Conservation (phyloP, 768 basidiomycete species). For the Pleurotus tuoliensis region DNA sequence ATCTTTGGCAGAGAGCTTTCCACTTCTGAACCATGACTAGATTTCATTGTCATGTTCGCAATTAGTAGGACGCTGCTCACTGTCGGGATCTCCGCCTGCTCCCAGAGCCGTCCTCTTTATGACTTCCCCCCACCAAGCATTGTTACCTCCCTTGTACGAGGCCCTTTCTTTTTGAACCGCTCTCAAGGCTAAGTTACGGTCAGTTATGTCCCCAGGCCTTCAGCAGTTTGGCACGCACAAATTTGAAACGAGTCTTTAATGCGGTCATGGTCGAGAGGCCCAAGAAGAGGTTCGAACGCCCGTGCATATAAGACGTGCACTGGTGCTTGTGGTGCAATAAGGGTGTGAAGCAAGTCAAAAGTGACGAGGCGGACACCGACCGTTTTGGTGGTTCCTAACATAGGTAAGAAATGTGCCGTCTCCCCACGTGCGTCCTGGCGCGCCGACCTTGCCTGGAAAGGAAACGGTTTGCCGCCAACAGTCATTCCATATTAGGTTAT, state of each 20-base stretch:
- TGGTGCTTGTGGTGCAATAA: constrained; percentile 64
- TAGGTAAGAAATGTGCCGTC: too few relatives aligned
- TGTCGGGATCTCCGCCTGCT: constrained; percentile 60
- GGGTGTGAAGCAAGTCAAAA: constrained; percentile 79
- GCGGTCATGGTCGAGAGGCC: constrained; percentile 47
- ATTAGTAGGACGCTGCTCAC: constrained; percentile 26
- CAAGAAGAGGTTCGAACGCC: constrained; percentile 64
- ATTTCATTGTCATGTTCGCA: too few relatives aligned
- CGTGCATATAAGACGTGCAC: constrained; percentile 65
- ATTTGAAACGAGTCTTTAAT: constrained; percentile 58
- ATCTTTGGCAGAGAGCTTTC: constrained; percentile 51
- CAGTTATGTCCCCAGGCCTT: constrained; percentile 1
- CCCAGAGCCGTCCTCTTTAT: constrained; percentile 70
- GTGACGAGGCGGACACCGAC: constrained; percentile 57
- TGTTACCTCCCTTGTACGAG: constrained; percentile 45
- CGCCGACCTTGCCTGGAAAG: too few relatives aligned
- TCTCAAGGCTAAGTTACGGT: constrained; percentile 30
- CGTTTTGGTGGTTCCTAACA: background rate
- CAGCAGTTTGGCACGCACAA: constrained; percentile 31
- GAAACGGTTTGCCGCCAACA: too few relatives aligned
- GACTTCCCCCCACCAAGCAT: constrained; percentile 77
- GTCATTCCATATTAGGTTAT: background rate
- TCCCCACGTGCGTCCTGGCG: too few relatives aligned
- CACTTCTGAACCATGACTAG: constrained; percentile 37
- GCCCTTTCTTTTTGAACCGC: constrained; percentile 55